Conservation (phyloP, 441 rosid species). For the Breynia disticha region DNA sequence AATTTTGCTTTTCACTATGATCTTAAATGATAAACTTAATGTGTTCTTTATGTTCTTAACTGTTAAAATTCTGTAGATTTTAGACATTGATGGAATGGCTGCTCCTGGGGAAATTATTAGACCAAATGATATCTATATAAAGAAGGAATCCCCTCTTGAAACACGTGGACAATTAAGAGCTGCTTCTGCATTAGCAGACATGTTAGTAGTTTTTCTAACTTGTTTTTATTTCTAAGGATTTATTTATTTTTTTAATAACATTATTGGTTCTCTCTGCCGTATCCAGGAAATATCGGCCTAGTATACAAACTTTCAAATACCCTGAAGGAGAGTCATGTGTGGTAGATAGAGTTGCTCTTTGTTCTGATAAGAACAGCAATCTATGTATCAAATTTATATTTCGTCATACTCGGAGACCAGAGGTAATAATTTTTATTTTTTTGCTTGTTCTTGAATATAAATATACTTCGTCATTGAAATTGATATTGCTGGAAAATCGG, state of each 20-base stretch:
- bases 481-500: slow-evolving; percentile 1
- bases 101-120: slow-evolving; percentile 87
- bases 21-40: no score
- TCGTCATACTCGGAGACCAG: slow-evolving; percentile 97
- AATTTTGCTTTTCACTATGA: no score
- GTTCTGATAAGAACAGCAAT: slow-evolving; percentile 38
- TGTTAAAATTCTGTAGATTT: slow-evolving; percentile 33
- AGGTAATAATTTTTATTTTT: slow-evolving; percentile 32
- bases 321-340: slow-evolving; percentile 77
- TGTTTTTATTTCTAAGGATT: background rate
- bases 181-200: slow-evolving; percentile 29
- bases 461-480: background rate
- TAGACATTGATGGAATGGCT: slow-evolving; percentile 87
- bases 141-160: slow-evolving; percentile 52
- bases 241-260: background rate
- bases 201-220: slow-evolving; percentile 30
- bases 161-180: slow-evolving; percentile 27
- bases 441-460: background rate
- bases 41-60: no score
- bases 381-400: slow-evolving; percentile 54
- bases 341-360: slow-evolving; percentile 81
- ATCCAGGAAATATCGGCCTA: slow-evolving; percentile 53
- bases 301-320: slow-evolving; percentile 47
- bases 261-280: slow-evolving; percentile 13
- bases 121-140: slow-evolving; percentile 49